These are phyloP conservation scores for Pyricularia sp. DNA, from an alignment of 2,329 filamentous ascomycete species.

Conservation along the genomic window DNA sequence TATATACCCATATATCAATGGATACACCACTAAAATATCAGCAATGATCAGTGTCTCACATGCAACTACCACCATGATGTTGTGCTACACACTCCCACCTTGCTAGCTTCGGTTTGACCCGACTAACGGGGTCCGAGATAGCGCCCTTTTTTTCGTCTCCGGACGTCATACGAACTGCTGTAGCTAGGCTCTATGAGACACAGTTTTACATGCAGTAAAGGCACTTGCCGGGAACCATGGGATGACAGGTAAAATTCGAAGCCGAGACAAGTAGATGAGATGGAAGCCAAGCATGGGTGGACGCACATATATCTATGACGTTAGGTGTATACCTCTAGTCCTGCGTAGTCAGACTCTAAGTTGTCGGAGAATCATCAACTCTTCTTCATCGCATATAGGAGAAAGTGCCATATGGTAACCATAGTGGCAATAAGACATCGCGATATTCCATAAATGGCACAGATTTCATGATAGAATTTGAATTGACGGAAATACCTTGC, in stretches of 20 bases:
- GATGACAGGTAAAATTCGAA: neutral
- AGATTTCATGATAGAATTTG: no score
- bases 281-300: neutral
- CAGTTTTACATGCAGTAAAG: no score
- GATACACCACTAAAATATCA: neutral
- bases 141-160: neutral
- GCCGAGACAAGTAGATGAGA: neutral
- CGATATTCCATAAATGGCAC: no score
- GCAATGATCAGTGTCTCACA: neutral
- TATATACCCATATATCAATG: neutral
- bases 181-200: neutral
- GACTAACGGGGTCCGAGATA: neutral
- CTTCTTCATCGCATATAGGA: no score
- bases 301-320: no score
- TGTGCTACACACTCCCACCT: neutral
- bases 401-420: no score
- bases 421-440: no score
- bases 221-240: neutral
- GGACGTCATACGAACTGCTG: neutral
- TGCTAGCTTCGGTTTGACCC: neutral
- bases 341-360: no score
- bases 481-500: no score
- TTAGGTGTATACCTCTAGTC: no score
- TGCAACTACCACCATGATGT: neutral
- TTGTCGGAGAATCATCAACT: no score